Base-by-base conservation (phyloP, 2,329 filamentous ascomycete genomes). In the Atkinsonella hypoxylon region DNA sequence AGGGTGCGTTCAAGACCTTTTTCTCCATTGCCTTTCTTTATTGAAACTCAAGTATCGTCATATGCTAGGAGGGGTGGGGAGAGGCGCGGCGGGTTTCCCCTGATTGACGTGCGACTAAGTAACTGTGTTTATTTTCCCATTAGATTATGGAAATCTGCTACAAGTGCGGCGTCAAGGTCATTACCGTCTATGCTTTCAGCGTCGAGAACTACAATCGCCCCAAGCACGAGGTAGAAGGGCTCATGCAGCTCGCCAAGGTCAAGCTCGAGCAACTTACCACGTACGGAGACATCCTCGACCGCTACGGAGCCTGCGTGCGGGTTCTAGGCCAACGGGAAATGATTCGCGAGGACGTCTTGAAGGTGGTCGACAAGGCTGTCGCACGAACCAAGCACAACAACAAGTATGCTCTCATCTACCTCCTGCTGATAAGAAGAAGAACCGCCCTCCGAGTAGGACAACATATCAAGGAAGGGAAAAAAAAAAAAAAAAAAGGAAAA, bases 161-260 rank as follows among this genome's bases (percentile, higher is more conserved):
- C 75, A 96, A 95, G 66, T 89, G 87, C 53, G 93, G 93, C 50
- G 91, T 98, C 55, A 91, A 93, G 67, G 89, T 95, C 9, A 91
- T 98, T 39, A 97, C 93, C 4, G 89, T 98, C 56, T 98, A 97
- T 67, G 93, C 93, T 15, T 98, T 98, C 70, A 95, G 89, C 64
- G 96, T 98, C 62, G 93, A 98, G 70, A 98, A 98, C 72, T 98
- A 95, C 74, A 95, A 97, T 67, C 83, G 93, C 6, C 91, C 89
- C 20, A 90, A 93, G 68, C 93, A 94, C 68, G 93, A 98, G 67
- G 93, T 98, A 9, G 89, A 96, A 63, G 90, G 89, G 31, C 73
- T 98, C 55, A 98, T 98, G 93, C 86, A 95, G 64, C 89, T 98
- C 76, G 91, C 91, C 54, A 96, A 95, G 72, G 82, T 93, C 61